phyloP scores from a whole-genome alignment of 371 early-diverging fungal genomes.

The Apophysomyces elegans region DNA sequence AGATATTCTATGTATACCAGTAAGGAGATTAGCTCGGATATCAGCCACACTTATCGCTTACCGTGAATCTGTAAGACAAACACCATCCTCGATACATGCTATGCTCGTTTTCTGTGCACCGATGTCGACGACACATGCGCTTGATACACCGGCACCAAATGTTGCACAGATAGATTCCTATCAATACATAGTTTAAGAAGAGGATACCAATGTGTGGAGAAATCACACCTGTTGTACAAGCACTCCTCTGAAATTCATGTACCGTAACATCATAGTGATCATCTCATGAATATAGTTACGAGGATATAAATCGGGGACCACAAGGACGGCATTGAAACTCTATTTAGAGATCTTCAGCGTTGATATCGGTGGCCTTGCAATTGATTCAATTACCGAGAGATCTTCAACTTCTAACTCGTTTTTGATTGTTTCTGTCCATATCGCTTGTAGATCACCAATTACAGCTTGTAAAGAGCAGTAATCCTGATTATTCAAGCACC shows the following conservation, averaged over 20 bases:
- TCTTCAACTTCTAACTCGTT: slow-evolving; percentile 72
- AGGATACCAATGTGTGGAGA: neutral
- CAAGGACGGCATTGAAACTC: slow-evolving; percentile 72
- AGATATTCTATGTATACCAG: slow-evolving; percentile 21
- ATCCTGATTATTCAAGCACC: slow-evolving; percentile 75
- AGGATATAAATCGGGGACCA: slow-evolving; percentile 80
- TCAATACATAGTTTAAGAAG: neutral
- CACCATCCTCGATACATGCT: slow-evolving; percentile 87
- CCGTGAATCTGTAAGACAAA: slow-evolving; percentile 72
- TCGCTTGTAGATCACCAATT: slow-evolving; percentile 75
- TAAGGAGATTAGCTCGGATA: neutral
- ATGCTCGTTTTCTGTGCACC: slow-evolving; percentile 89
- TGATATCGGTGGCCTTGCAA: neutral
- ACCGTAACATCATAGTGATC: slow-evolving; percentile 69
- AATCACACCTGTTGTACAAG: slow-evolving; percentile 67
- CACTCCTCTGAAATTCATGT: slow-evolving; percentile 78
- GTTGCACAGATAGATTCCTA: slow-evolving; percentile 82
- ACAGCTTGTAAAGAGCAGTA: slow-evolving; percentile 69
- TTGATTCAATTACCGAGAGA: neutral
- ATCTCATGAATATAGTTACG: slow-evolving; percentile 66
- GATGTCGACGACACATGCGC: slow-evolving; percentile 89
- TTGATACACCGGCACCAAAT: slow-evolving; percentile 87
- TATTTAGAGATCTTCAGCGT: slow-evolving; percentile 17
- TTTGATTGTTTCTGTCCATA: slow-evolving; percentile 76
- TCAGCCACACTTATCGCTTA: slow-evolving; percentile 14